Conservation (phyloP, 2,329 filamentous ascomycete species). For the Stemphylium beticola region DNA sequence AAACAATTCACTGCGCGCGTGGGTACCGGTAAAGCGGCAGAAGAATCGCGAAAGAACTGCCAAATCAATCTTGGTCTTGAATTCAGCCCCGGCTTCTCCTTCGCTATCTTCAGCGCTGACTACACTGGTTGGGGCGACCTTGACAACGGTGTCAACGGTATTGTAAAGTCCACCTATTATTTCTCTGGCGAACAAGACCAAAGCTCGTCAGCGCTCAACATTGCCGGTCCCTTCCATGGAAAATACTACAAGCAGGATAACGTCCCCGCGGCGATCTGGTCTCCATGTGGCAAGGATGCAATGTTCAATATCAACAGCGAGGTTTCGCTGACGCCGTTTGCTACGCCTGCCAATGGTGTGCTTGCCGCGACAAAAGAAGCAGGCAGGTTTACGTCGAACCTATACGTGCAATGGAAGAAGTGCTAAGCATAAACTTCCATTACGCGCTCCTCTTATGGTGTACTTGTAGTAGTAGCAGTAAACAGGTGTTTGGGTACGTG, state of each 20-base stretch:
- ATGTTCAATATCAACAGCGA: constrained; percentile 42
- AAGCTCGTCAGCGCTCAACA: constrained; percentile 21
- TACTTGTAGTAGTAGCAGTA: neutral
- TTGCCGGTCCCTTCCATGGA: constrained; percentile 52
- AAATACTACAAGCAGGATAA: constrained; percentile 56
- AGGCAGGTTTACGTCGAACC: constrained; percentile 30
- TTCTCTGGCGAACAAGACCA: constrained; percentile 43
- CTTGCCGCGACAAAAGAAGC: constrained; percentile 35
- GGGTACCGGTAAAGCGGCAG: constrained; percentile 27
- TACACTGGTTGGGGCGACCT: constrained; percentile 46
- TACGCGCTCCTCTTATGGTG: neutral
- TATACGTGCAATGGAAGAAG: constrained; percentile 44
- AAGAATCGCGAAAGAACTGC: constrained; percentile 48
- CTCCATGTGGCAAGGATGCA: constrained; percentile 35
- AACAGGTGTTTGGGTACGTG: neutral
- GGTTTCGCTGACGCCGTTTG: constrained; percentile 37
- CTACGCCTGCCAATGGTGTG: constrained; percentile 27
- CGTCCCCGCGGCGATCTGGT: constrained; percentile 36
- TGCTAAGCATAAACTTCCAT: constrained; percentile 26
- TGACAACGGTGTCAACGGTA: constrained; percentile 44
- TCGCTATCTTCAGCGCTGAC: constrained; percentile 44
- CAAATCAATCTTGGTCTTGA: constrained; percentile 45
- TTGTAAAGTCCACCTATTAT: constrained; percentile 46
- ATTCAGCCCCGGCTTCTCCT: constrained; percentile 47
- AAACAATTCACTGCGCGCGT: constrained; percentile 42